Evolutionary conservation across 805 yeast genomes (phyloP).

Genomic region (Kuraishia molischiana): DNA sequence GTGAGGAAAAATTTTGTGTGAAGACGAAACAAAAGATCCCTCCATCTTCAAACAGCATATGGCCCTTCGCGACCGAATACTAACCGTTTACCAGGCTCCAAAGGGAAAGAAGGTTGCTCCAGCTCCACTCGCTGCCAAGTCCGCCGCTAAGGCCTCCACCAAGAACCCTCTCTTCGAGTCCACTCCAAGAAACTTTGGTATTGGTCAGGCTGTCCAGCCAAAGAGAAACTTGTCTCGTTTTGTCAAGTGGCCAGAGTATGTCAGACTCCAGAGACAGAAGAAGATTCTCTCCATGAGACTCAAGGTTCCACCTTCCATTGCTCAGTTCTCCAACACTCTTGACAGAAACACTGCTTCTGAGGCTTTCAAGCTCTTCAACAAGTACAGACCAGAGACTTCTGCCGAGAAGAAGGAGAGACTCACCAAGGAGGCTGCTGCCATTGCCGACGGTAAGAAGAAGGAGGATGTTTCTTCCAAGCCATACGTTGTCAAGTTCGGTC

Average conservation of each 20-base stretch:
- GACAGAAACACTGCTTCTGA: constrained; percentile 99
- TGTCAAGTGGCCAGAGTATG: constrained; percentile 99
- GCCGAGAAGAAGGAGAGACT: constrained; percentile 99
- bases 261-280: constrained; percentile 98
- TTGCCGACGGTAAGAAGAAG: constrained; percentile 96
- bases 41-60: too few relatives aligned
- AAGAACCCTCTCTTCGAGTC: constrained; percentile 86
- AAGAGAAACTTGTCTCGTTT: constrained; percentile 93
- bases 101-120: constrained; percentile 80
- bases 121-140: constrained; percentile 89
- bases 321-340: constrained; percentile 92
- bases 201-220: constrained; percentile 94
- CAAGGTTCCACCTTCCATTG: constrained; percentile 97
- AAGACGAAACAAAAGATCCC: too few relatives aligned
- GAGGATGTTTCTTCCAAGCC: constrained; percentile 97
- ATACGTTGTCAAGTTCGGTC: constrained; percentile 94
- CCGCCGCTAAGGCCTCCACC: constrained; percentile 34
- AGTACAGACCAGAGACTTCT: constrained; percentile 97
- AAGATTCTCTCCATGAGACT: constrained; percentile 91
- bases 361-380: constrained; percentile 94
- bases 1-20: too few relatives aligned
- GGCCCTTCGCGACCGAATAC: too few relatives aligned
- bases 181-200: constrained; percentile 89
- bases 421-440: constrained; percentile 97
- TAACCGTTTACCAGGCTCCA: constrained; percentile 6